These are phyloP conservation scores for Macadamia tetraphylla DNA, from an alignment of 164 flowering plant species.

Conservation along the genomic window DNA sequence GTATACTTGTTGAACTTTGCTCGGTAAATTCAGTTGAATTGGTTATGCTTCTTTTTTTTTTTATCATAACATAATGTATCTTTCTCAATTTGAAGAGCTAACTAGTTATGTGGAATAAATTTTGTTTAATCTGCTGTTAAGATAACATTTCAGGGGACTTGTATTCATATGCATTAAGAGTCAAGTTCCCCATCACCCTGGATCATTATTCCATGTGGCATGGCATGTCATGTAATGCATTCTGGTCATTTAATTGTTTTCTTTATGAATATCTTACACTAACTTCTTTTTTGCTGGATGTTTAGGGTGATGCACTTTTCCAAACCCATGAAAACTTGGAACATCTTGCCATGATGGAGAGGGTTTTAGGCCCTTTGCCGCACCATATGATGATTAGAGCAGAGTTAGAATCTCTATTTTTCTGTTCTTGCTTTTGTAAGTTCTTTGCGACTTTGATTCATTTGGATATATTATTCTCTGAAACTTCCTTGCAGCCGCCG, in stretches of 20 bases:
- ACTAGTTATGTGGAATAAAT: background rate
- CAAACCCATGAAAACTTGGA: constrained; percentile 95
- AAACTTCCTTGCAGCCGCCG: constrained; percentile 40
- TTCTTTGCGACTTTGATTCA: background rate
- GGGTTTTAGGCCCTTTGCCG: constrained; percentile 87
- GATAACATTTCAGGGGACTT: too few relatives aligned
- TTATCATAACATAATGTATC: background rate
- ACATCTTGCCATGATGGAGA: constrained; percentile 98
- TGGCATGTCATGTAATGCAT: too few relatives aligned
- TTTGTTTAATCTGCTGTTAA: too few relatives aligned
- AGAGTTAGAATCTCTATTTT: constrained; percentile 43
- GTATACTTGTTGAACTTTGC: constrained; percentile 89
- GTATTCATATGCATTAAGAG: too few relatives aligned
- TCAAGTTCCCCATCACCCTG: too few relatives aligned
- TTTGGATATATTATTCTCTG: background rate
- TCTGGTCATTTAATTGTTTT: too few relatives aligned
- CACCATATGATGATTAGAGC: constrained; percentile 67
- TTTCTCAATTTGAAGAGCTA: background rate
- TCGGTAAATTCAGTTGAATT: constrained; percentile 50
- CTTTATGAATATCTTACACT: background rate
- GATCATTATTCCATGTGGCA: too few relatives aligned
- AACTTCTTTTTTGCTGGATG: constrained; percentile 7
- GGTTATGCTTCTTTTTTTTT: background rate
- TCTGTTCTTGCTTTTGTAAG: background rate
- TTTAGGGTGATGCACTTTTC: constrained; percentile 84